Evolutionary conservation across 2,329 filamentous ascomycete species (phyloP).

Genomic region (Arthroderma sp.): DNA sequence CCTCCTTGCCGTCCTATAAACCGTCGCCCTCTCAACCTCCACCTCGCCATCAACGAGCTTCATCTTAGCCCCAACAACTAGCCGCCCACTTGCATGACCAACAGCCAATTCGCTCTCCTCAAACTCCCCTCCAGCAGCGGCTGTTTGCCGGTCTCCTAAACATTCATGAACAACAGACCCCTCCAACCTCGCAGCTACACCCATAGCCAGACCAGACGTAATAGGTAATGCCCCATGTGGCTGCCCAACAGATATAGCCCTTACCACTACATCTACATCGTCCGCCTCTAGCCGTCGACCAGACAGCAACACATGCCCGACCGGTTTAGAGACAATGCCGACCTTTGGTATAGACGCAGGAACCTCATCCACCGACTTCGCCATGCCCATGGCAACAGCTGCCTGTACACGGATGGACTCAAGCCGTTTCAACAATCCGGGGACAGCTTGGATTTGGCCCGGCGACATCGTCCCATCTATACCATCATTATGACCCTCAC

Average conservation of each 20-base stretch:
- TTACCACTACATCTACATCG: constrained; percentile 28
- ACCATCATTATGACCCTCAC: constrained; percentile 17
- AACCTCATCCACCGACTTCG: constrained; percentile 29
- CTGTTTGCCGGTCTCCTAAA: constrained; percentile 2
- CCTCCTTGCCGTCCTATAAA: constrained; percentile 36
- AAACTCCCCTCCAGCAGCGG: background rate
- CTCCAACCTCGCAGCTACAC: constrained; percentile 34
- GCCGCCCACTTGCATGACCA: constrained; percentile 36
- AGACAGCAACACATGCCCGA: constrained; percentile 26
- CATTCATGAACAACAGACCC: constrained; percentile 28
- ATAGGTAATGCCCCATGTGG: constrained; percentile 45
- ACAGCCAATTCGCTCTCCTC: constrained; percentile 19
- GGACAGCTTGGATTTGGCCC: constrained; percentile 38
- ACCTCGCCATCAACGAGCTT: constrained; percentile 17
- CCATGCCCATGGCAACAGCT: constrained; percentile 49
- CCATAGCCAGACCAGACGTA: constrained; percentile 41
- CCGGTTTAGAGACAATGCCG: constrained; percentile 37
- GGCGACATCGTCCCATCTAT: constrained; percentile 37
- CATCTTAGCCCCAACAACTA: constrained; percentile 32
- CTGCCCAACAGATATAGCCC: constrained; percentile 43
- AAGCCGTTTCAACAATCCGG: constrained; percentile 33
- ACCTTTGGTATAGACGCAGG: constrained; percentile 53
- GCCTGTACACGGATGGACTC: constrained; percentile 46
- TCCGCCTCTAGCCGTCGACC: constrained; percentile 20
- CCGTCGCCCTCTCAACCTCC: constrained; percentile 25